These are phyloP conservation scores for Syzygium jambos DNA, from an alignment of 345 rosid species.

Conservation along the genomic window DNA sequence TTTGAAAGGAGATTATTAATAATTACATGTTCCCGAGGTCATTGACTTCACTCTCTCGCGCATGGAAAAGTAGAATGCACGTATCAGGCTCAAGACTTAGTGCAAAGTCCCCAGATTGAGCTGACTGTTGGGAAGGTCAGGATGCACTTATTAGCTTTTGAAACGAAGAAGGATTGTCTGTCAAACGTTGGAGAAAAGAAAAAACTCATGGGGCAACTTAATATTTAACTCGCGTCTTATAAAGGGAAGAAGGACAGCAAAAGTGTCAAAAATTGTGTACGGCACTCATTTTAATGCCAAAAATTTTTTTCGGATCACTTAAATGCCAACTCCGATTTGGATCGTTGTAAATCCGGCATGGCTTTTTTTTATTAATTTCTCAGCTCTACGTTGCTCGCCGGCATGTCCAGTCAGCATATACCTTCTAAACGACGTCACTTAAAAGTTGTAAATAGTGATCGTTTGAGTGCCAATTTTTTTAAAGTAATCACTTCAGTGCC, in stretches of 20 bases:
- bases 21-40: not conserved
- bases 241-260: not conserved
- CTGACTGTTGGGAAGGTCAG: not conserved
- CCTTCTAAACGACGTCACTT: too few species aligned
- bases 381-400: too few species aligned
- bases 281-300: too few species aligned
- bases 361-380: too few species aligned
- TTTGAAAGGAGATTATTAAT: not conserved
- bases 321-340: too few species aligned
- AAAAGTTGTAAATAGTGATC: too few species aligned
- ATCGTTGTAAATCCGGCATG: accelerated
- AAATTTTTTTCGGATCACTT: too few species aligned
- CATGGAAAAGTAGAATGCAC: not conserved
- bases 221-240: not conserved
- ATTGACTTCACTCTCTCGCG: not conserved
- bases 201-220: not conserved
- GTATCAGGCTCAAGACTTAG: not conserved
- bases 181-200: not conserved
- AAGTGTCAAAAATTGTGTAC: too few species aligned
- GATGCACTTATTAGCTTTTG: not conserved
- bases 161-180: not conserved
- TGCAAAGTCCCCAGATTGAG: not conserved
- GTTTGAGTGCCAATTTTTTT: too few species aligned
- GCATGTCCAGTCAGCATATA: too few species aligned
- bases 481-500: too few species aligned